Evolutionary conservation across 495 filamentous ascomycete genomes (phyloP).

Genomic region (Penicillium paxilli): DNA sequence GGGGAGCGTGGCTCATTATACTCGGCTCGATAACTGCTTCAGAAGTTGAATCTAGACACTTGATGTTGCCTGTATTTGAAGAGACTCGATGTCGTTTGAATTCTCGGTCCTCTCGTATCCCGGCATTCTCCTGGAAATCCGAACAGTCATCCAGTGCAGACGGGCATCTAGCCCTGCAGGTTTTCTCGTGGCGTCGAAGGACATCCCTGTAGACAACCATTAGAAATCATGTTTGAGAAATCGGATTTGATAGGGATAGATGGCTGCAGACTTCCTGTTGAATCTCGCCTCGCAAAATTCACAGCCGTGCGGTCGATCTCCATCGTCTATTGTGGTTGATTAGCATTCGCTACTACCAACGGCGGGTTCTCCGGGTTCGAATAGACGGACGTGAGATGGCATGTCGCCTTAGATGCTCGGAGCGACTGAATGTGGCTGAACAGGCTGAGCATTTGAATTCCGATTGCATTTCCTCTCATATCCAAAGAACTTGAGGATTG

Average conservation of each 20-base stretch:
- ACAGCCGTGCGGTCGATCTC: slow-evolving; percentile 20
- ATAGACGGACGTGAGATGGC: slow-evolving; percentile 19
- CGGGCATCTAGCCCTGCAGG: slow-evolving; percentile 20
- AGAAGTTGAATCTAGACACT: neutral
- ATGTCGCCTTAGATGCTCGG: slow-evolving; percentile 28
- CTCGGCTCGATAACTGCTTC: neutral
- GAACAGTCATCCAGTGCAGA: neutral
- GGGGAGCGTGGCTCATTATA: neutral
- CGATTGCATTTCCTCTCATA: neutral
- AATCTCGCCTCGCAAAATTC: slow-evolving; percentile 14
- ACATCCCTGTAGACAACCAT: slow-evolving; percentile 16
- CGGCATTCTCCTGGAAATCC: neutral
- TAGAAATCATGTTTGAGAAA: neutral
- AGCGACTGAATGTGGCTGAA: slow-evolving; percentile 19
- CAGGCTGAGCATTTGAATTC: slow-evolving; percentile 22
- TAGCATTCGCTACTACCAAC: neutral
- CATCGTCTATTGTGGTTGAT: slow-evolving; percentile 9
- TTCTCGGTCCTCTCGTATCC: neutral
- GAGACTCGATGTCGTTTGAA: neutral
- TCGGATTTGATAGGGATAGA: neutral
- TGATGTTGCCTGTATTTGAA: neutral
- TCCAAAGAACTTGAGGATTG: neutral
- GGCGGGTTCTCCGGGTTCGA: too few relatives aligned
- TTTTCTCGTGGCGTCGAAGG: slow-evolving; percentile 24
- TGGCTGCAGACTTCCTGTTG: slow-evolving; percentile 10